Conservation (phyloP, 2,329 filamentous ascomycete genomes). For the Epichloe coenophiala region DNA sequence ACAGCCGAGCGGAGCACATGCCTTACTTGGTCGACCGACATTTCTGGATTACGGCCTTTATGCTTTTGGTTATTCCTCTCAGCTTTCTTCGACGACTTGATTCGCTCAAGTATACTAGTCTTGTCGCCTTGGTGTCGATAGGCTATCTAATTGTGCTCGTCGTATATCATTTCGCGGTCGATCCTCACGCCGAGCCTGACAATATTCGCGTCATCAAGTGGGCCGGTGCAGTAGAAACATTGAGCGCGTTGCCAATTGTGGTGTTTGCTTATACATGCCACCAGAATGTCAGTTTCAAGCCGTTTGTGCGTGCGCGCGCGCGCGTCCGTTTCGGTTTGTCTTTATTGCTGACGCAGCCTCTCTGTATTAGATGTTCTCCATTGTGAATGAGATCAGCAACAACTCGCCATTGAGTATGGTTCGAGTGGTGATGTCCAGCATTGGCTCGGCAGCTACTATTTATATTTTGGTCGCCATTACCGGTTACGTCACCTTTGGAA, state of each 20-base stretch:
- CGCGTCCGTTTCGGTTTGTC: neutral
- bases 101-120: slow-evolving; percentile 92
- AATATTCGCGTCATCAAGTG: slow-evolving; percentile 65
- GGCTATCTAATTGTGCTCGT: slow-evolving; percentile 88
- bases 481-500: slow-evolving; percentile 89
- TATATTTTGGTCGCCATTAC: slow-evolving; percentile 91
- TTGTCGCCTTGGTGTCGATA: slow-evolving; percentile 84
- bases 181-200: slow-evolving; percentile 60
- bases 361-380: slow-evolving; percentile 76
- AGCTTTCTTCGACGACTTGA: slow-evolving; percentile 85
- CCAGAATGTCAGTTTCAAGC: slow-evolving; percentile 58
- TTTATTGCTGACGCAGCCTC: slow-evolving; percentile 12
- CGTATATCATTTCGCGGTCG: slow-evolving; percentile 79
- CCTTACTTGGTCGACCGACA: slow-evolving; percentile 76
- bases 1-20: slow-evolving; percentile 42
- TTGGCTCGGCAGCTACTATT: slow-evolving; percentile 73
- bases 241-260: slow-evolving; percentile 85
- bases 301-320: neutral
- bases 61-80: slow-evolving; percentile 89
- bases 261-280: slow-evolving; percentile 99
- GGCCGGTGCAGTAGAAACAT: slow-evolving; percentile 62
- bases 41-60: slow-evolving; percentile 97
- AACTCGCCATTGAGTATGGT: slow-evolving; percentile 64
- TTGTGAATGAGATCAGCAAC: slow-evolving; percentile 85
- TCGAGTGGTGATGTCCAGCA: slow-evolving; percentile 67